A percentile compares a stretch with the other conserved stretches of the same genome.
Evolutionary conservation across 2,329 filamentous ascomycete species (phyloP).

Genomic region (Paramyrothecium roridum): DNA sequence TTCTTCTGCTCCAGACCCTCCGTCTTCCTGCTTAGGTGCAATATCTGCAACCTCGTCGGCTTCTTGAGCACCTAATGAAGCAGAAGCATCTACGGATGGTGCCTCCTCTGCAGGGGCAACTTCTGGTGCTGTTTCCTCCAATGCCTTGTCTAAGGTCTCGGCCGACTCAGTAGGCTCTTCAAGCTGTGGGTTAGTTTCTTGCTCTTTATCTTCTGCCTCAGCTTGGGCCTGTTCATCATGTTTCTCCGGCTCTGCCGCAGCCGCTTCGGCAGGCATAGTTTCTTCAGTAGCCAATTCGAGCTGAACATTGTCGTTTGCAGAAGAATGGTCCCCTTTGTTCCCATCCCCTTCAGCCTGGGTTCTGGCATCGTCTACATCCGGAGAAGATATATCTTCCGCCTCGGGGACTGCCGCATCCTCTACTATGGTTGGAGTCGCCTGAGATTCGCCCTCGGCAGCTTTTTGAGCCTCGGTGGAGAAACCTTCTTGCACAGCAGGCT

Average conservation of each 20-base stretch:
- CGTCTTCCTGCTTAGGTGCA: neutral
- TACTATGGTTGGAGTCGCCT: neutral
- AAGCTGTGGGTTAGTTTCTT: neutral
- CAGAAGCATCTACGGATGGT: neutral
- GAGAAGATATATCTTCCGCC: neutral
- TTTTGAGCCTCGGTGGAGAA: too few species aligned
- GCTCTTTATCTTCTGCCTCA: neutral
- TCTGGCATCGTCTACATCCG: neutral
- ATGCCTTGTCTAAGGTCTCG: neutral
- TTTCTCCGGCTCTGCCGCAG: neutral
- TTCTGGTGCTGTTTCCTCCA: neutral
- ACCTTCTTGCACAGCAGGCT: too few species aligned
- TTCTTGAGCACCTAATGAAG: constrained; percentile 11
- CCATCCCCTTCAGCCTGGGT: neutral
- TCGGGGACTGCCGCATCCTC: neutral
- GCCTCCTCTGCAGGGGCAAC: neutral
- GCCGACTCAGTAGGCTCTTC: neutral
- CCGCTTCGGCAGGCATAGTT: constrained; percentile 1
- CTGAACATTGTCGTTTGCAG: neutral
- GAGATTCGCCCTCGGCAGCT: too few species aligned
- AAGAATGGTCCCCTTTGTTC: too few species aligned
- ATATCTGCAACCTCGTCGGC: constrained; percentile 5
- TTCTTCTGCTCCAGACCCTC: constrained; percentile 11
- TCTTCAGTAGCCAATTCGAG: constrained; percentile 4
- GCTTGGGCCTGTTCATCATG: neutral